Evolutionary conservation across 257 asterid genomes (phyloP).

Genomic region (Rhazya stricta): DNA sequence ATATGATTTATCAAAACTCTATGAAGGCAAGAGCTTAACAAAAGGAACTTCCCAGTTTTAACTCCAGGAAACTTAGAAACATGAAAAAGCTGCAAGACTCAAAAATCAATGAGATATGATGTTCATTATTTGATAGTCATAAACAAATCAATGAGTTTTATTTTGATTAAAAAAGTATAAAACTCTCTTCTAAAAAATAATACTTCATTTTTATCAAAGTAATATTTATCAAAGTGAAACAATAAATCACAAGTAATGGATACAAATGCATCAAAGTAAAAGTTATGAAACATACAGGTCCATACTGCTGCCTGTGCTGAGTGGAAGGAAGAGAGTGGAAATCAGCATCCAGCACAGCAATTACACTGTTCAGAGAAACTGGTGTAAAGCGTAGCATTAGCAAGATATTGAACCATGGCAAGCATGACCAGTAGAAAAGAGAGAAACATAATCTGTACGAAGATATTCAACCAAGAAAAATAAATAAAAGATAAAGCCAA

Average conservation of each 20-base stretch:
- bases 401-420: slow-evolving; percentile 12
- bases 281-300: slow-evolving; percentile 66
- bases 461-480: not conserved
- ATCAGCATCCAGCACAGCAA: slow-evolving; percentile 94
- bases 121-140: too few relatives aligned
- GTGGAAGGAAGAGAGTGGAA: slow-evolving; percentile 96
- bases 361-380: slow-evolving; percentile 94
- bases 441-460: not conserved
- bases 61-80: not conserved
- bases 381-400: slow-evolving; percentile 31
- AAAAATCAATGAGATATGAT: not conserved
- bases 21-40: not conserved
- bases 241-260: not conserved
- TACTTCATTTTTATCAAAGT: too few relatives aligned
- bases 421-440: not conserved
- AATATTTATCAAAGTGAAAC: slow-evolving; percentile 10
- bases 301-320: slow-evolving; percentile 95
- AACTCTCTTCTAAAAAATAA: not conserved
- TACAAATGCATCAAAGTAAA: slow-evolving; percentile 1
- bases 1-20: not conserved
- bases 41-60: not conserved
- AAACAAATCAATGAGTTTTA: too few relatives aligned
- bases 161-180: not conserved
- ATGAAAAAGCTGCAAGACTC: not conserved
- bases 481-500: not conserved